Evolutionary conservation across 1,284 basidiomycete species (phyloP), one percentile per base, ranked within the genome.

Genomic region (Tilletia indica): DNA sequence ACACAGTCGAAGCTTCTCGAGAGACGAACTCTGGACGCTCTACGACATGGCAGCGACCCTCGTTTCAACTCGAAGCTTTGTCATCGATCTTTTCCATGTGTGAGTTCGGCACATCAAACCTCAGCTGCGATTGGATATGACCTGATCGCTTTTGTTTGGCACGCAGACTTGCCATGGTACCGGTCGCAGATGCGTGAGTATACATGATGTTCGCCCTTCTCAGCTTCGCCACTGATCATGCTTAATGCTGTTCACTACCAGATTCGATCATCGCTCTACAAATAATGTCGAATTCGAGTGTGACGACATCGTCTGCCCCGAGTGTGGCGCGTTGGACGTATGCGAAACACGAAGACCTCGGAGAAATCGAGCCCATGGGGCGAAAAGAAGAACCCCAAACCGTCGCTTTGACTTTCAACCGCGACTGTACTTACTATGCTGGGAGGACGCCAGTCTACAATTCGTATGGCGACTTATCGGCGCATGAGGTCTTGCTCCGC

Each of bases 31-130:
- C n/a, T 67, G 70, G 25, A 39, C 16, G 9, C 69, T 71, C 2
- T 79, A 77, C 47, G 12, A 74, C 34, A 72, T 68, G 14, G 76
- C 78, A 1, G 80, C 77, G 34, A 75, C 75, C 6, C 68, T 79
- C 21, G 80, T 83, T 11, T 77, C 76, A 14, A 77, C 75, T 64
- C 73, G 82, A 14, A 77, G 80, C 16, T 83, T 83, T 69, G 74
- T 82, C 31, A 68, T 82, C 0, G 80, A 83, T 61, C 45, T 78
- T 2, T 78, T 71, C 36, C 81, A 83, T 54, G 51, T 74, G 66
- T 74, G 67, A 16, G 72, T 72, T 2, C 51, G 21, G 51, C 11
- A n/a, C 47, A 11, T 48, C 12, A 11, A 48, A 48, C n/a, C 12
- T 48, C 47, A n/a, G 11, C 12, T 12, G 11, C 47, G 12, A 12